A percentile compares a stretch with the other conserved stretches of the same genome.
Evolutionary conservation across 305 asterid genomes (phyloP).

Genomic region (Fraxinus dipetala): DNA sequence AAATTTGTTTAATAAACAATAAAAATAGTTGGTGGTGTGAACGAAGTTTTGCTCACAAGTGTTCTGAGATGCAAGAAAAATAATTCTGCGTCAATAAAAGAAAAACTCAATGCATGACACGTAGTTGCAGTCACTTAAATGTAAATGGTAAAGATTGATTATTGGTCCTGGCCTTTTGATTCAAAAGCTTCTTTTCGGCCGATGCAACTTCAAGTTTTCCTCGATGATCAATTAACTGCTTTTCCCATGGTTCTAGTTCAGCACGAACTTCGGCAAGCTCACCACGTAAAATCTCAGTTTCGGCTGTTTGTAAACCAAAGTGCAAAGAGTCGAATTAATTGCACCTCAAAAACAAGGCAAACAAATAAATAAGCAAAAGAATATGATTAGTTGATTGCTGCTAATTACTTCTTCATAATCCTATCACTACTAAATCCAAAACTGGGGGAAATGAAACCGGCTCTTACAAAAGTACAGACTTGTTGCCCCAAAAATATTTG

Average conservation of each 20-base stretch:
- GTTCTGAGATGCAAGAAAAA: not conserved
- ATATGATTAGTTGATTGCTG: not conserved
- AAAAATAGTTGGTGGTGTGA: not conserved
- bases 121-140: not conserved
- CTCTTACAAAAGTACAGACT: not conserved
- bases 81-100: not conserved
- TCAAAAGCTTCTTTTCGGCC: constrained; percentile 67
- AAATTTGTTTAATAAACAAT: not conserved
- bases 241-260: constrained; percentile 96
- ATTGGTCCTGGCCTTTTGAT: constrained; percentile 55
- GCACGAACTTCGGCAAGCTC: constrained; percentile 84
- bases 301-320: constrained; percentile 50
- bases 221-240: constrained; percentile 73
- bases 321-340: not conserved
- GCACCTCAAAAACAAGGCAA: constrained; percentile 12
- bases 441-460: not conserved
- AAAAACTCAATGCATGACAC: not conserved
- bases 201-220: constrained; percentile 89
- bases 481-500: not conserved
- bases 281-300: constrained; percentile 65
- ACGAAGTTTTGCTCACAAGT: not conserved
- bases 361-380: not conserved
- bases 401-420: not conserved
- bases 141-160: not conserved
- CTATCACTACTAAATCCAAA: not conserved